A percentile compares a stretch with the other conserved stretches of the same genome.
Conservation (phyloP, 2,329 filamentous ascomycete species). For the Acrodontium crateriforme region DNA sequence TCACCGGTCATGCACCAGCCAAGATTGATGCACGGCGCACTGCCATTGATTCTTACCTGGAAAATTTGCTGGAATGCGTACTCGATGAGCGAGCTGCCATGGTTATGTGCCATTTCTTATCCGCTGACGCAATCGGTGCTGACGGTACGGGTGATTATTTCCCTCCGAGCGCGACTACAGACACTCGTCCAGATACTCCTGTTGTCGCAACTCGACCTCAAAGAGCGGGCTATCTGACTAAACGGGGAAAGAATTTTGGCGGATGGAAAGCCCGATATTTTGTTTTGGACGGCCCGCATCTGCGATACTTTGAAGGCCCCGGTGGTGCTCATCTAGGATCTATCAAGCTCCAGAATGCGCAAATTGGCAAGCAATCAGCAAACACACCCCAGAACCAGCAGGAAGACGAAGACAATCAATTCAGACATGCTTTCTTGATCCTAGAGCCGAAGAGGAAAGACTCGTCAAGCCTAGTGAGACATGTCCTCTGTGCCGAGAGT, state of each 20-base stretch:
- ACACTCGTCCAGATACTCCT: conserved; percentile 22
- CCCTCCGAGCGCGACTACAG: conserved; percentile 12
- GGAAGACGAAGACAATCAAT: conserved; percentile 82
- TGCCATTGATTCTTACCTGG: conserved; percentile 74
- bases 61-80: conserved; percentile 67
- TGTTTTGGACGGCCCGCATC: conserved; percentile 51
- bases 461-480: conserved; percentile 71
- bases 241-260: conserved; percentile 95
- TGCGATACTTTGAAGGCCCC: conserved; percentile 86
- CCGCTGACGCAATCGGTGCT: conserved; percentile 43
- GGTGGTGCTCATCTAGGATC: conserved; percentile 83
- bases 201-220: conserved; percentile 53
- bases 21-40: conserved; percentile 77
- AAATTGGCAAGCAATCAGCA: conserved; percentile 86
- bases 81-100: conserved; percentile 65
- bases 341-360: conserved; percentile 79
- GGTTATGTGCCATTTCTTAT: conserved; percentile 78
- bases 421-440: conserved; percentile 89
- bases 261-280: conserved; percentile 87
- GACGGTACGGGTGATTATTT: conserved; percentile 40
- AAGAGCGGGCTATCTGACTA: conserved; percentile 86
- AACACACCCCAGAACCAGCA: conserved; percentile 39
- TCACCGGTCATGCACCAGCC: conserved; percentile 83
- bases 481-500: conserved; percentile 91
- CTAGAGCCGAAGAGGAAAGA: conserved; percentile 95